Evolutionary conservation across 176 grass and related monocot species (phyloP), one percentile per base, ranked within the genome.

Genomic region (Triticum timopheevii): DNA sequence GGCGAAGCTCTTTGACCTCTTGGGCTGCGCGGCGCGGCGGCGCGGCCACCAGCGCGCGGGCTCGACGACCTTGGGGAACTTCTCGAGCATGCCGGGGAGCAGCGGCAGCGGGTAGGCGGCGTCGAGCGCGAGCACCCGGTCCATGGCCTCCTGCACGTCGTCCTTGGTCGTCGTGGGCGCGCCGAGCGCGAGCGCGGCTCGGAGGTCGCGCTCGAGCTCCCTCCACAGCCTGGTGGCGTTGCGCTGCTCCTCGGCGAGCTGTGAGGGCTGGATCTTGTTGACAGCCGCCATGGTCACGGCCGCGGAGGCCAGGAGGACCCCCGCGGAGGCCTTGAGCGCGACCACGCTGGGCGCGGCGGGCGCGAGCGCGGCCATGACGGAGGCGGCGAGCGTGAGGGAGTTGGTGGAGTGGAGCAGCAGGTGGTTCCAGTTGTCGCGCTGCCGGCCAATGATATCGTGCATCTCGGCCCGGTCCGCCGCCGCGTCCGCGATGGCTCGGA

Each of bases 361-460:
- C 5, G 90, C 82, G 13, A 95, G 72, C 56, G 85, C 88, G 2
- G 88, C 75, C 88, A 90, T 81, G 17, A 74, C 12, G 39, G 90
- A 86, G 3, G 85, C 93, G 2, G 88, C 10, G 44, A 95, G 90
- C 19, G 79, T 15, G 35, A 95, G 80, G 40, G 88, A 81, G 83
- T 95, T 95, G 86, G 81, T 82, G 54, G 93, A 86, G 69, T 88
- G 88, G 42, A 92, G 88, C 54, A 95, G 82, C 50, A 92, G 93
- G 79, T 90, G 93, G 83, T 95, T 95, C 93, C 93, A 92, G 88
- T 88, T 88, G 28, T 95, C 86, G 13, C 88, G n/a, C 88, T 92
- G 93, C 40, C 11, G 7, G 0, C 88, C 93, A 64, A 95, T 84
- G 85, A 95, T 95, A 63, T 87, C 93, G 80, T 95, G 93, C 93